Conservation (phyloP, 2,329 filamentous ascomycete genomes). For the Colletotrichum sp. region DNA sequence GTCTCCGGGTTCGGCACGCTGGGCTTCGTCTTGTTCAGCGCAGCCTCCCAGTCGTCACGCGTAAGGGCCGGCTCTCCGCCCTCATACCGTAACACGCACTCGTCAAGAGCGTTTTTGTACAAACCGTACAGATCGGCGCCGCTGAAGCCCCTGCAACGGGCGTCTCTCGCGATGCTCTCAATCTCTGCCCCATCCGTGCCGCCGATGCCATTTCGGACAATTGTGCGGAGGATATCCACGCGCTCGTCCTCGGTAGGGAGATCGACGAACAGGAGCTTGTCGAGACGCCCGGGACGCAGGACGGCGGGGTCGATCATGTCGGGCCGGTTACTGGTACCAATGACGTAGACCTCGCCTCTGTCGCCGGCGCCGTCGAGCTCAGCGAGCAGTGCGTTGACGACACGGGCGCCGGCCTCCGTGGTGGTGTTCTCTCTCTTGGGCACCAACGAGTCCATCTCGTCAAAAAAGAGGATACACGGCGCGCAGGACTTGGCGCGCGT, state of each 20-base stretch:
- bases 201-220: conserved; percentile 55
- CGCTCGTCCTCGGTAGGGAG: conserved; percentile 80
- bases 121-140: conserved; percentile 64
- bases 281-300: conserved; percentile 87
- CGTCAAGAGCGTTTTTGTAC: conserved; percentile 50
- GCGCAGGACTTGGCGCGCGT: conserved; percentile 83
- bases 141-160: conserved; percentile 77
- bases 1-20: conserved; percentile 54
- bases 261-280: conserved; percentile 88
- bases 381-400: conserved; percentile 94
- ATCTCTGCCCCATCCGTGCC: conserved; percentile 49
- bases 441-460: conserved; percentile 93
- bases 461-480: conserved; percentile 88
- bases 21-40: conserved; percentile 50
- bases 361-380: conserved; percentile 88
- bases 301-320: conserved; percentile 98
- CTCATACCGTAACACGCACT: conserved; percentile 33
- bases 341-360: conserved; percentile 87
- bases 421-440: conserved; percentile 80
- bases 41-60: conserved; percentile 56
- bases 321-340: conserved; percentile 92
- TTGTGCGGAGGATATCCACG: conserved; percentile 81
- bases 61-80: conserved; percentile 36
- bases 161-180: conserved; percentile 68
- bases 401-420: conserved; percentile 82